Evolutionary conservation across 1,284 basidiomycete species (phyloP).

Genomic region (Tylopilus sp.): DNA sequence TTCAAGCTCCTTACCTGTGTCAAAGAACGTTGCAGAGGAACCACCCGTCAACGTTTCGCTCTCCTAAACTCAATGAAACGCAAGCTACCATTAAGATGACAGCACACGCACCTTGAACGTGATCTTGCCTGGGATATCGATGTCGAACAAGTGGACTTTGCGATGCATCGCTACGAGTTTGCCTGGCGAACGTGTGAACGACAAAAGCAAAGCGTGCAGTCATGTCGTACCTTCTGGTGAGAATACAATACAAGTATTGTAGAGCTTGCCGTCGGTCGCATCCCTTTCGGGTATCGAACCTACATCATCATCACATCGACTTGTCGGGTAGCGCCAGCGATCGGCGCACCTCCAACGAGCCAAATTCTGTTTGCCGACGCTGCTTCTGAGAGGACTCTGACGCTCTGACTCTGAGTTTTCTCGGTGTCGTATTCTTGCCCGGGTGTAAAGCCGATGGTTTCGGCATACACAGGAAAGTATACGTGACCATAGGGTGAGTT

Average conservation of each 20-base stretch:
- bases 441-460: conserved; percentile 62
- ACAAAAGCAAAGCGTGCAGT: neutral
- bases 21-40: conserved; percentile 73
- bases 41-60: conserved; percentile 90
- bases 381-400: conserved; percentile 76
- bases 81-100: neutral
- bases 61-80: conserved; percentile 54
- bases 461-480: conserved; percentile 82
- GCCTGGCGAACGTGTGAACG: conserved; percentile 43
- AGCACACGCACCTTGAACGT: conserved; percentile 79
- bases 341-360: conserved; percentile 79
- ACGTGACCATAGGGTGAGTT: conserved; percentile 93
- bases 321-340: neutral
- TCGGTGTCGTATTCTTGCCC: conserved; percentile 55
- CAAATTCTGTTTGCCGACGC: conserved; percentile 82
- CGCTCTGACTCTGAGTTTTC: conserved; percentile 67
- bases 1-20: conserved; percentile 61
- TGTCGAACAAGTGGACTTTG: conserved; percentile 97
- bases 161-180: conserved; percentile 85
- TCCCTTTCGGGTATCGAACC: conserved; percentile 89
- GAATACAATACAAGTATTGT: conserved; percentile 91
- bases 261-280: conserved; percentile 60
- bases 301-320: conserved; percentile 30
- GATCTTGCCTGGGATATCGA: conserved; percentile 95
- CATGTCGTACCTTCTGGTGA: conserved; percentile 66